Conservation (phyloP, 2,329 filamentous ascomycete genomes). For the Aspergillus fumigatiaffinis region DNA sequence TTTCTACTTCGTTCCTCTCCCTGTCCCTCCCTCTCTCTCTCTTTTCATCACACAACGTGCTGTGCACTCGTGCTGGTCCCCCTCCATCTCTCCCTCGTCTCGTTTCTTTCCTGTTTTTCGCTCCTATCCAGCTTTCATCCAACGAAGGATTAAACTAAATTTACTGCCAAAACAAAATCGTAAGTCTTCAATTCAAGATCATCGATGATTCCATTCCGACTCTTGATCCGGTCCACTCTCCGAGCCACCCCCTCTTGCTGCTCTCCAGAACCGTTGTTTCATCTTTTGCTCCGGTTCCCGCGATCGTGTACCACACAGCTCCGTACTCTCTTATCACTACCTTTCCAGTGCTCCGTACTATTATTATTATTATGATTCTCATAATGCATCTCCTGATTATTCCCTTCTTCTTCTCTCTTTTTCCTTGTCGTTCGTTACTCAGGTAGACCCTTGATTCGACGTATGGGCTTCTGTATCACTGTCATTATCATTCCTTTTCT, state of each 20-base stretch:
- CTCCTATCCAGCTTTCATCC: background rate
- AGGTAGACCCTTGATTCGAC: background rate
- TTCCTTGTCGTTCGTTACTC: background rate
- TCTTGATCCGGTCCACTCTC: background rate
- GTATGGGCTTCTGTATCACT: too few relatives aligned
- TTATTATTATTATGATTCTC: background rate
- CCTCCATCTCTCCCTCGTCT: background rate
- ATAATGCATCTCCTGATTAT: background rate
- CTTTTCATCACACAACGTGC: background rate
- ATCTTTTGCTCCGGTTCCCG: background rate
- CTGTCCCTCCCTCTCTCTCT: conserved; percentile 2
- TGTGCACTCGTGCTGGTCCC: background rate
- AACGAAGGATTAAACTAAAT: background rate
- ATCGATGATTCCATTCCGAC: too few relatives aligned
- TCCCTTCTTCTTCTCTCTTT: background rate
- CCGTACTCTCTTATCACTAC: background rate
- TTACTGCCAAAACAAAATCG: background rate
- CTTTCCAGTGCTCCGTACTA: background rate
- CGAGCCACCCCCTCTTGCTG: background rate
- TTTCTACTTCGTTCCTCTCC: conserved; percentile 1
- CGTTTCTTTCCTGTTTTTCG: background rate
- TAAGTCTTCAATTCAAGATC: background rate
- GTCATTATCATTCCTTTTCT: background rate
- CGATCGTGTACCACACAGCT: background rate
- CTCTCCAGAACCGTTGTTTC: background rate